phyloP scores from a whole-genome alignment of 1,284 basidiomycete genomes.

The Boletus semigastroideus region DNA sequence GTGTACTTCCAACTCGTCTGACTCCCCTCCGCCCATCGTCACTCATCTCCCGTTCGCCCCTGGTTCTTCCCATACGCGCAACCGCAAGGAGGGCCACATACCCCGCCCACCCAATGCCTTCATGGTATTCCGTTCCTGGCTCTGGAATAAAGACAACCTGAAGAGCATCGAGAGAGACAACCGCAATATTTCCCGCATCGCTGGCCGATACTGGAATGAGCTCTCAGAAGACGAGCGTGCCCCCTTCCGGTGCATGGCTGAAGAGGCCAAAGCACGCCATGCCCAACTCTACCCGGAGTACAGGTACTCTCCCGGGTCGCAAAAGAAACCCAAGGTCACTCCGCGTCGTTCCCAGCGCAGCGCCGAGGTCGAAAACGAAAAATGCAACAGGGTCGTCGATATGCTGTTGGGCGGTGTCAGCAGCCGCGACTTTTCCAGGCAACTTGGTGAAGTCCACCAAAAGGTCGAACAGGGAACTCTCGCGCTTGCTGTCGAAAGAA shows the following conservation, averaged over 20 bases:
- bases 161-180: slow-evolving; percentile 46
- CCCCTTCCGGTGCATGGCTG: slow-evolving; percentile 45
- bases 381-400: slow-evolving; percentile 45
- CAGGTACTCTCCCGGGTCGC: slow-evolving; percentile 48
- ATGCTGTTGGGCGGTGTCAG: slow-evolving; percentile 43
- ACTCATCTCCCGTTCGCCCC: slow-evolving; percentile 33
- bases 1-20: slow-evolving; percentile 16
- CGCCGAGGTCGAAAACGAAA: slow-evolving; percentile 33
- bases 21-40: slow-evolving; percentile 14
- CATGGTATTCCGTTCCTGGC: slow-evolving; percentile 77
- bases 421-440: slow-evolving; percentile 35
- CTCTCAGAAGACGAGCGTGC: slow-evolving; percentile 36
- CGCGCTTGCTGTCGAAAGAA: neutral
- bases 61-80: slow-evolving; percentile 42
- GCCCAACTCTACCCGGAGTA: slow-evolving; percentile 53
- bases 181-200: slow-evolving; percentile 51
- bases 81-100: slow-evolving; percentile 47
- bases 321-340: slow-evolving; percentile 26
- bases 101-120: slow-evolving; percentile 83
- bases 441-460: slow-evolving; percentile 7
- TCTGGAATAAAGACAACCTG: slow-evolving; percentile 52
- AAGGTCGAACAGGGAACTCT: neutral
- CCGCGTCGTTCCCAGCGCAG: slow-evolving; percentile 31
- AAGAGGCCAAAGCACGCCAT: slow-evolving; percentile 49
- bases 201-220: slow-evolving; percentile 43